Conservation (phyloP, 768 basidiomycete species). For the Rubroboletus satanas region DNA sequence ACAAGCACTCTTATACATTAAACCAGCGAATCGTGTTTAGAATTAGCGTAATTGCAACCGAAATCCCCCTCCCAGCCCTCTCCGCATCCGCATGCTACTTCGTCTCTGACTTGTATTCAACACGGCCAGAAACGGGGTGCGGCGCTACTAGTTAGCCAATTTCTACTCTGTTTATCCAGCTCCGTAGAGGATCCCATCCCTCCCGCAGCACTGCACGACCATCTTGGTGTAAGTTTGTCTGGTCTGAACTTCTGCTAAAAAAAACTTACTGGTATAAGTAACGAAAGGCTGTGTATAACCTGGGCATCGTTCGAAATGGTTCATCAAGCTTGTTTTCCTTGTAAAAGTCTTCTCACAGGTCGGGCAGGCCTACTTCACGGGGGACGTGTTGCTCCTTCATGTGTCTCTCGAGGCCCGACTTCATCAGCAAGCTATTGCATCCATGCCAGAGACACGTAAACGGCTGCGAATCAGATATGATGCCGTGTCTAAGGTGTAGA, state of each 20-base stretch:
- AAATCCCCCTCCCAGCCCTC: too few relatives aligned
- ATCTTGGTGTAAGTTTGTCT: not conserved
- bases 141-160: too few relatives aligned
- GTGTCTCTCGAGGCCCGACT: slow-evolving; percentile 6
- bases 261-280: not conserved
- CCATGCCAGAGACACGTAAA: not conserved
- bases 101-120: too few relatives aligned
- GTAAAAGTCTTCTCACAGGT: slow-evolving; percentile 4
- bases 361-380: not conserved
- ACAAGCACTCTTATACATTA: too few relatives aligned
- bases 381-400: not conserved
- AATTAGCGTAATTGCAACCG: not conserved
- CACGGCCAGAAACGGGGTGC: too few relatives aligned
- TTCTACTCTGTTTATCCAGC: too few relatives aligned
- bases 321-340: not conserved
- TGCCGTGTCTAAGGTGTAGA: not conserved
- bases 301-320: not conserved
- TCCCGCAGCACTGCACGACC: not conserved
- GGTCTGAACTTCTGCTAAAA: not conserved
- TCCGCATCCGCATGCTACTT: too few relatives aligned
- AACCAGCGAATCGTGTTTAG: not conserved
- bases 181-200: too few relatives aligned
- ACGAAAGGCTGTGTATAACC: not conserved
- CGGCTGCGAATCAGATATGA: not conserved
- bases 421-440: not conserved